Evolutionary conservation across 129 eudicot genomes (phyloP).

Genomic region (Helianthus annuus): HanXRQr2.0-SUNRISE NC_035437.2:91364578-91365077

Average conservation of each 20-base stretch:
- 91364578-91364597: neutral
- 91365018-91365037: neutral
- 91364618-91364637: neutral
- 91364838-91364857: neutral
- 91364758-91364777: neutral
- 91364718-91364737: neutral
- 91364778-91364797: neutral
- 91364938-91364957: conserved; percentile 1
- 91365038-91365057: neutral
- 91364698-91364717: neutral
- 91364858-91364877: neutral
- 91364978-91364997: conserved; percentile 4
- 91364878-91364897: neutral
- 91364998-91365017: neutral
- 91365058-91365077: too few species aligned
- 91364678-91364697: neutral
- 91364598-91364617: neutral
- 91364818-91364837: neutral
- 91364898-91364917: neutral
- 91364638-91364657: neutral
- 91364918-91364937: conserved; percentile 6
- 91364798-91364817: neutral
- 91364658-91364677: neutral
- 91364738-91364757: neutral
- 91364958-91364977: conserved; percentile 12